Evolutionary conservation across 345 rosid species (phyloP).

Genomic region (Sonneratia caseolaris): DNA sequence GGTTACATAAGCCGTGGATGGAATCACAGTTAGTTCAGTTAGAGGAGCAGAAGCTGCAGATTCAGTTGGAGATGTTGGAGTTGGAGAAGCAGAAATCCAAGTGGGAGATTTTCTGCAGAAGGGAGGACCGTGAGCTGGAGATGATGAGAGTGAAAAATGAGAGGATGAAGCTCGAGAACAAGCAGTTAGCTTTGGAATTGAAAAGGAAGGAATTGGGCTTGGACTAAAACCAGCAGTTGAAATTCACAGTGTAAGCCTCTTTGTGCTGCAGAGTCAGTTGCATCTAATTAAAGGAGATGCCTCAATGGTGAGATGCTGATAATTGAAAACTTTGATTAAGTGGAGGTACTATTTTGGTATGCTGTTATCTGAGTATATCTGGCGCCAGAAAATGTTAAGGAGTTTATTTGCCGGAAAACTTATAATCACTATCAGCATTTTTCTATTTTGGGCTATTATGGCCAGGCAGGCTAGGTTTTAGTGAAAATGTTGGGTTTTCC

Average conservation of each 20-base stretch:
- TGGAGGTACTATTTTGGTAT: no score
- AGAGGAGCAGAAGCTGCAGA: constrained; percentile 75
- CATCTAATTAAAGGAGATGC: background rate
- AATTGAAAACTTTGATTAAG: no score
- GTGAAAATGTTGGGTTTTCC: no score
- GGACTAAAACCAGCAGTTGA: background rate
- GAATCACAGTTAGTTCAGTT: constrained; percentile 58
- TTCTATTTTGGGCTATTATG: no score
- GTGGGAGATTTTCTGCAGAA: constrained; percentile 78
- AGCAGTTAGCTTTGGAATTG: constrained; percentile 58
- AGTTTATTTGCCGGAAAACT: no score
- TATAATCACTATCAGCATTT: no score
- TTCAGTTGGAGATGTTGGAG: constrained; percentile 64
- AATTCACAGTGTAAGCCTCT: background rate
- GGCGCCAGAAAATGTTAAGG: no score
- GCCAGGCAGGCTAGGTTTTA: no score
- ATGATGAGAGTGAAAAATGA: constrained; percentile 71
- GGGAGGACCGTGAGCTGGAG: constrained; percentile 67
- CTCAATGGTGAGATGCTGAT: no score
- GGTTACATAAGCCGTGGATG: constrained; percentile 51
- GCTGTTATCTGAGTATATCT: no score
- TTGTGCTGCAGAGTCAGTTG: background rate
- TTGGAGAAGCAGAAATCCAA: constrained; percentile 71
- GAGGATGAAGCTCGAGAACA: constrained; percentile 86
- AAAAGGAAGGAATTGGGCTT: constrained; percentile 39